phyloP scores from a whole-genome alignment of 1,139 yeast genomes.

The Zygotorulaspora mrakii region DNA sequence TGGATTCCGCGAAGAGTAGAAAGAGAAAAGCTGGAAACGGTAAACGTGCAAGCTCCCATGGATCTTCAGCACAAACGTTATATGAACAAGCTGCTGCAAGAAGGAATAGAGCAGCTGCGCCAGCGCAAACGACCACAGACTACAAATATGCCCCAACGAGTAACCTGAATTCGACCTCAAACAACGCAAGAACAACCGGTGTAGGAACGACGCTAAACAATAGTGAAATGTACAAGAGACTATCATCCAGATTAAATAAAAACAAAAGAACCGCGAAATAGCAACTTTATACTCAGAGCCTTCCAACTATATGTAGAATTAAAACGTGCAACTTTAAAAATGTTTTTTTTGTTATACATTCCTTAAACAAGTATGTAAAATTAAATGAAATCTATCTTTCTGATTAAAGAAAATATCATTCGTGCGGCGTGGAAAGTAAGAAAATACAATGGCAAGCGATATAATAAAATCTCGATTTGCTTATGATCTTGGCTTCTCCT shows the following conservation, averaged over 20 bases:
- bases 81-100: constrained; percentile 92
- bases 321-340: constrained; percentile 17
- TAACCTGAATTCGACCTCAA: constrained; percentile 40
- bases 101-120: constrained; percentile 91
- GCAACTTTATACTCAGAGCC: neutral
- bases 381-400: constrained; percentile 9
- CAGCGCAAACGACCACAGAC: constrained; percentile 81
- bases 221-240: constrained; percentile 76
- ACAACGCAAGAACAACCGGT: constrained; percentile 42
- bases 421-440: constrained; percentile 2
- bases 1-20: constrained; percentile 34
- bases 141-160: constrained; percentile 89
- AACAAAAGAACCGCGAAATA: constrained; percentile 19
- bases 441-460: neutral
- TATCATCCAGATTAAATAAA: constrained; percentile 40
- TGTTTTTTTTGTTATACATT: constrained; percentile 14
- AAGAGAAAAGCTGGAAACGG: constrained; percentile 26
- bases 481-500: constrained; percentile 99
- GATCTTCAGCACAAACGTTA: constrained; percentile 38
- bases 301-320: constrained; percentile 5
- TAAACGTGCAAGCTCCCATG: constrained; percentile 40
- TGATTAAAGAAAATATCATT: constrained; percentile 9
- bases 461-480: constrained; percentile 12
- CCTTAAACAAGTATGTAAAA: constrained; percentile 11
- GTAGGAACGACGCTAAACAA: constrained; percentile 50